These are phyloP conservation scores for Penicillium bovifimosum DNA, from an alignment of 495 filamentous ascomycete species.

Conservation along the genomic window DNA sequence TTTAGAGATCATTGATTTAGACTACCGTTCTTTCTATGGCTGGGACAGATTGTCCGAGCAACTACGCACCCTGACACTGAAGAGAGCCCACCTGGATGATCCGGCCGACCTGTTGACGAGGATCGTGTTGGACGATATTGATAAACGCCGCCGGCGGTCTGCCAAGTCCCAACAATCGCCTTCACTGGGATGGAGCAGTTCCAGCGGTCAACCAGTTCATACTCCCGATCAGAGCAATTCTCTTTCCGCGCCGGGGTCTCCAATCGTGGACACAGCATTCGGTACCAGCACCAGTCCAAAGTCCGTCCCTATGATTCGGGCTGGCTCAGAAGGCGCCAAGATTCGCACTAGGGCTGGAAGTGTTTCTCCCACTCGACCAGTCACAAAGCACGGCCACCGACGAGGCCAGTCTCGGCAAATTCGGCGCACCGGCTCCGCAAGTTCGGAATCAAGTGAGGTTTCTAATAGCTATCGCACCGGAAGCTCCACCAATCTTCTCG, in stretches of 20 bases:
- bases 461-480: slow-evolving; percentile 64
- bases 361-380: slow-evolving; percentile 70
- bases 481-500: slow-evolving; percentile 67
- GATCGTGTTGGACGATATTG: slow-evolving; percentile 94
- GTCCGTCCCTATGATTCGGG: slow-evolving; percentile 44
- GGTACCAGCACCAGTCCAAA: slow-evolving; percentile 43
- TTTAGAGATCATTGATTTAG: slow-evolving; percentile 89
- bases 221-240: slow-evolving; percentile 49
- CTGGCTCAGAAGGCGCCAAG: slow-evolving; percentile 44
- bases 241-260: slow-evolving; percentile 59
- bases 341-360: slow-evolving; percentile 58
- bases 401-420: slow-evolving; percentile 40
- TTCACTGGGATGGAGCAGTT: slow-evolving; percentile 50
- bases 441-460: slow-evolving; percentile 78
- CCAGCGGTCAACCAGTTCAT: slow-evolving; percentile 49
- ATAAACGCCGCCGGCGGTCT: slow-evolving; percentile 79
- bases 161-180: slow-evolving; percentile 80
- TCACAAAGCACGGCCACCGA: slow-evolving; percentile 63
- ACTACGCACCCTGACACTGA: slow-evolving; percentile 82
- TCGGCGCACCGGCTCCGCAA: slow-evolving; percentile 80
- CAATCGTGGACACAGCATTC: slow-evolving; percentile 45
- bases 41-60: slow-evolving; percentile 94
- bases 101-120: slow-evolving; percentile 82
- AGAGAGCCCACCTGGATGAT: slow-evolving; percentile 81
- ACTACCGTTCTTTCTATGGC: slow-evolving; percentile 93